Percentiles rank a stretch among this genome's conserved stretches.
These are phyloP conservation scores for Trichoderma pleuroti DNA, from an alignment of 2,329 filamentous ascomycete genomes.

Conservation along the genomic window DNA sequence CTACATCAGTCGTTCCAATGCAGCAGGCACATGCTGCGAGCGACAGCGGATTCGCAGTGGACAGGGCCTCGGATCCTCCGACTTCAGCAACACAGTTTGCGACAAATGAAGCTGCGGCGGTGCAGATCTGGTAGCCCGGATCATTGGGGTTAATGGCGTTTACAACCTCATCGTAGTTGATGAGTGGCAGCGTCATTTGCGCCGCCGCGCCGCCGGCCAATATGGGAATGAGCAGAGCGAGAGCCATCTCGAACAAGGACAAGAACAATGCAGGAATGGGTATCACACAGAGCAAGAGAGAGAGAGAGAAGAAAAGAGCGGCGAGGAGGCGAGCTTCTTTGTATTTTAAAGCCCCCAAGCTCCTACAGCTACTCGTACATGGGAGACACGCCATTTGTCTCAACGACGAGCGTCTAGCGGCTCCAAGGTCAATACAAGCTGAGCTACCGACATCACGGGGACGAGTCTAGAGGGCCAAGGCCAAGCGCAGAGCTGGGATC, in stretches of 20 bases:
- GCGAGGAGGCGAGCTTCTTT: neutral
- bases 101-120: constrained; percentile 24
- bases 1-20: constrained; percentile 22
- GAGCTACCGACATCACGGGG: neutral
- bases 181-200: constrained; percentile 24
- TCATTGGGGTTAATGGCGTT: constrained; percentile 27
- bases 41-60: constrained; percentile 24
- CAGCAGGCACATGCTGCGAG: constrained; percentile 33
- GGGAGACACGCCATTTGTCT: neutral
- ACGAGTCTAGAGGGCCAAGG: neutral
- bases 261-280: neutral
- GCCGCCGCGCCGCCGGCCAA: constrained; percentile 28
- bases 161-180: constrained; percentile 24
- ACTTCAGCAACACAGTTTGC: constrained; percentile 24
- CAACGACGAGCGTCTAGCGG: neutral
- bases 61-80: constrained; percentile 26
- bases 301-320: neutral
- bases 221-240: constrained; percentile 12
- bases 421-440: neutral
- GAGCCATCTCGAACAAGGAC: neutral
- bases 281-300: neutral
- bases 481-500: neutral
- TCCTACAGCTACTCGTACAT: neutral
- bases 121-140: constrained; percentile 27
- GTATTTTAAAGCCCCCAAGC: neutral